Conservation (phyloP, 2,329 filamentous ascomycete genomes). For the Pseudocercospora fijiensis region DNA sequence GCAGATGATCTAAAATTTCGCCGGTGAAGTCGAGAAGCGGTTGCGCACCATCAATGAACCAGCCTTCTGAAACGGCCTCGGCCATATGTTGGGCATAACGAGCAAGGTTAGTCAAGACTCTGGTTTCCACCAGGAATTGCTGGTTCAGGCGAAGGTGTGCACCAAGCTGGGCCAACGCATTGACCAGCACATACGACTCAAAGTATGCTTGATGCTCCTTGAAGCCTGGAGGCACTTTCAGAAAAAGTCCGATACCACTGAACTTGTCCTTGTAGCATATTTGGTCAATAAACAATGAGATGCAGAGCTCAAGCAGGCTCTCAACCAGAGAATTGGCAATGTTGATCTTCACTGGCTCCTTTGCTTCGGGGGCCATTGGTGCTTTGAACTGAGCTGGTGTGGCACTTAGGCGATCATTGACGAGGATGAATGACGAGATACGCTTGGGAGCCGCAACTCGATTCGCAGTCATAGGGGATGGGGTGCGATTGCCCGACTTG, state of each 20-base stretch:
- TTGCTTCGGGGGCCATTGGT: slow-evolving; percentile 58
- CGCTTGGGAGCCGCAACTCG: slow-evolving; percentile 67
- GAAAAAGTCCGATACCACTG: slow-evolving; percentile 76
- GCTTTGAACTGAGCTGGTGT: slow-evolving; percentile 64
- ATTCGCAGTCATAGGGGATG: slow-evolving; percentile 33
- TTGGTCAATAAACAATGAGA: slow-evolving; percentile 82
- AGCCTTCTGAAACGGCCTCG: slow-evolving; percentile 92
- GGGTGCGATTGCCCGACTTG: slow-evolving; percentile 44
- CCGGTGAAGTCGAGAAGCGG: slow-evolving; percentile 82
- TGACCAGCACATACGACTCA: slow-evolving; percentile 81
- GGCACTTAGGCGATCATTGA: slow-evolving; percentile 65
- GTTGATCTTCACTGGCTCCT: slow-evolving; percentile 49
- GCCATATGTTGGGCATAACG: slow-evolving; percentile 77
- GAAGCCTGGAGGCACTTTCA: slow-evolving; percentile 88
- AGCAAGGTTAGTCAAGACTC: slow-evolving; percentile 80
- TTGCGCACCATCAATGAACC: slow-evolving; percentile 88
- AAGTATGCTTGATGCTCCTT: slow-evolving; percentile 95
- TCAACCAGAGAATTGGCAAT: slow-evolving; percentile 72
- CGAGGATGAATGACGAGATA: slow-evolving; percentile 86
- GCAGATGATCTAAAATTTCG: slow-evolving; percentile 80
- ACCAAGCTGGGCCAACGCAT: slow-evolving; percentile 68
- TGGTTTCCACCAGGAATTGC: slow-evolving; percentile 73
- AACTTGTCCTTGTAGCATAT: slow-evolving; percentile 87
- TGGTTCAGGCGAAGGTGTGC: slow-evolving; percentile 70
- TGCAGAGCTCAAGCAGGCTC: slow-evolving; percentile 71